Evolutionary conservation across 805 yeast species (phyloP).

Genomic region (Candida ovalis): DNA sequence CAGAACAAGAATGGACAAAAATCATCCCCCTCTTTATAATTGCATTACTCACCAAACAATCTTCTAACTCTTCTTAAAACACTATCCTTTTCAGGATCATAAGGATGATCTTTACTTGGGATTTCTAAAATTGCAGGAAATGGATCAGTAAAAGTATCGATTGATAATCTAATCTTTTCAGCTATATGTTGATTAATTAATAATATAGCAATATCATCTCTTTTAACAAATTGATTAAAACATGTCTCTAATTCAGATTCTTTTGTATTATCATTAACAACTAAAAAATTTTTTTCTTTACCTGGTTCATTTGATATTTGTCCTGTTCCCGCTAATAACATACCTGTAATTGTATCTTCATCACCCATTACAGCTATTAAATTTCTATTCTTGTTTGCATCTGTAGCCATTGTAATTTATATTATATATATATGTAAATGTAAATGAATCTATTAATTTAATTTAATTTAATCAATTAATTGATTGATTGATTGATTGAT

Average conservation of each 20-base stretch:
- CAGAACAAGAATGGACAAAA: background rate
- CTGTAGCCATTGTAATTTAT: conserved; percentile 10
- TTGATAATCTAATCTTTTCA: conserved; percentile 76
- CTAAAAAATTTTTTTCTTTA: conserved; percentile 71
- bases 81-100: conserved; percentile 97
- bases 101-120: conserved; percentile 98
- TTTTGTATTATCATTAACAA: conserved; percentile 75
- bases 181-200: conserved; percentile 94
- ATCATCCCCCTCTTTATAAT: background rate
- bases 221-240: conserved; percentile 69
- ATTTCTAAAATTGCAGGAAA: conserved; percentile 96
- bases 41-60: conserved; percentile 83
- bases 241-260: conserved; percentile 71
- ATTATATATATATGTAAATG: too few species aligned
- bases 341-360: conserved; percentile 95
- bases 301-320: conserved; percentile 65
- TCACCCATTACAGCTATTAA: conserved; percentile 94
- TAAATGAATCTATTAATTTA: too few species aligned
- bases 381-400: conserved; percentile 53
- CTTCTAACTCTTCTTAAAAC: conserved; percentile 92
- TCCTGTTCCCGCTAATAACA: conserved; percentile 93
- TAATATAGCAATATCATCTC: conserved; percentile 90
- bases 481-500: too few species aligned
- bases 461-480: too few species aligned
- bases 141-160: conserved; percentile 82